Evolutionary conservation across 1,284 basidiomycete genomes (phyloP).

Genomic region (Calocybe gambosa): DNA sequence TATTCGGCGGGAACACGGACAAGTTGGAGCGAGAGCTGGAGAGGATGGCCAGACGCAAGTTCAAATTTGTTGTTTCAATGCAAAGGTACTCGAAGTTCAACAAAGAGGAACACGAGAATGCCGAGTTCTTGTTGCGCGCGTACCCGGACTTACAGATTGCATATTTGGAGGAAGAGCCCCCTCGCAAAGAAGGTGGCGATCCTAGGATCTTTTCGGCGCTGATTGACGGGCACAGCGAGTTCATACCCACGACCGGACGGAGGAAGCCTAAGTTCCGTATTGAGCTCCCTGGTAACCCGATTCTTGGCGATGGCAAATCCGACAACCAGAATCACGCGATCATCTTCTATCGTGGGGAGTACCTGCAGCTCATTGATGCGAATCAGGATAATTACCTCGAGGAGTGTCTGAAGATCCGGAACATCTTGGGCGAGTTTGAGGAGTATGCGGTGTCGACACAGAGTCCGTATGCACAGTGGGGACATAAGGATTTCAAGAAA

Average conservation of each 20-base stretch:
- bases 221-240: constrained; percentile 74
- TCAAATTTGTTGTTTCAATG: constrained; percentile 99
- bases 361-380: constrained; percentile 97
- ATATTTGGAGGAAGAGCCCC: constrained; percentile 94
- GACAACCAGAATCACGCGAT: constrained; percentile 99
- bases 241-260: constrained; percentile 59
- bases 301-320: constrained; percentile 98
- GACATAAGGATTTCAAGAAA: constrained; percentile 86
- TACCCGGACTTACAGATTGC: constrained; percentile 99
- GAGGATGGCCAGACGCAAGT: constrained; percentile 95
- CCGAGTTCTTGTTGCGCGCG: constrained; percentile 95
- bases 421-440: constrained; percentile 97
- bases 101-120: constrained; percentile 99
- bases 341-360: constrained; percentile 98
- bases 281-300: constrained; percentile 98
- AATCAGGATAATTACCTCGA: constrained; percentile 99
- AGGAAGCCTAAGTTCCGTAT: constrained; percentile 97
- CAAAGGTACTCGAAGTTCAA: constrained; percentile 99
- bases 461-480: constrained; percentile 94
- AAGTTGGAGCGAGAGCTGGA: constrained; percentile 95
- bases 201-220: constrained; percentile 85
- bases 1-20: constrained; percentile 96
- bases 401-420: constrained; percentile 98
- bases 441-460: constrained; percentile 87
- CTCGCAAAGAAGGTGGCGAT: constrained; percentile 83